Conservation (phyloP, 176 grass and related monocot genomes). For the Ensete ventricosum region DNA sequence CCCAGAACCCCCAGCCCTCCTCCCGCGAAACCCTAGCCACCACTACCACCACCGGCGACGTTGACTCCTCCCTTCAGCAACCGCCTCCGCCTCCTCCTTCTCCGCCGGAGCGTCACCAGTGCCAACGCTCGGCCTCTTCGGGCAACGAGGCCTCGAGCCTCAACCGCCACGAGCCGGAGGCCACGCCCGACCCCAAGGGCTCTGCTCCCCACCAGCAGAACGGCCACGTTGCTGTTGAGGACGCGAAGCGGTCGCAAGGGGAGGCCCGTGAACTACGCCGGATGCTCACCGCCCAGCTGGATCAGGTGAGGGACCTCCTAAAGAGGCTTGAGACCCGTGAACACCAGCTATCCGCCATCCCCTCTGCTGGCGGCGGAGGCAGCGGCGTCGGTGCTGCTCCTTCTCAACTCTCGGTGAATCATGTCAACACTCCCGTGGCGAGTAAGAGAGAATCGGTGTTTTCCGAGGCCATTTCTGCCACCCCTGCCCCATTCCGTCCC, state of each 20-base stretch:
- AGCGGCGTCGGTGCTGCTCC: background rate
- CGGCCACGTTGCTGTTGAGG: conserved; percentile 20
- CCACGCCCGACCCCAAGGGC: conserved; percentile 15
- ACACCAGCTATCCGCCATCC: background rate
- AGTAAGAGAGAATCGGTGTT: background rate
- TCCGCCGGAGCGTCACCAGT: background rate
- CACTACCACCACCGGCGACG: background rate
- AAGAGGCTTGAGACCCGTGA: conserved; percentile 38
- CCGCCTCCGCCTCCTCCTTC: background rate
- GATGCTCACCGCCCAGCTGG: conserved; percentile 43
- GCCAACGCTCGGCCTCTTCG: background rate
- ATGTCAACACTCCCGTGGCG: conserved; percentile 42
- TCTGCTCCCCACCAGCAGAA: conserved; percentile 21
- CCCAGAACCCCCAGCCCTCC: background rate
- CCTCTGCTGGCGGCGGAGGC: conserved; percentile 2
- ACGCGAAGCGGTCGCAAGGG: conserved; percentile 11
- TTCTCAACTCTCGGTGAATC: conserved; percentile 52
- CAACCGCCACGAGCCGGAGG: background rate
- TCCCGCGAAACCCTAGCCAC: conserved; percentile 5
- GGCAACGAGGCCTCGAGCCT: conserved; percentile 2
- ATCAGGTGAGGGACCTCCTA: conserved; percentile 33
- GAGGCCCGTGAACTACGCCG: conserved; percentile 37
- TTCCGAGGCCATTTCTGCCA: background rate
- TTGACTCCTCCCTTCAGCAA: background rate
- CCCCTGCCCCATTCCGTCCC: background rate